Conservation (phyloP, 2,329 filamentous ascomycete genomes). For the Verticillium isaacii region DNA sequence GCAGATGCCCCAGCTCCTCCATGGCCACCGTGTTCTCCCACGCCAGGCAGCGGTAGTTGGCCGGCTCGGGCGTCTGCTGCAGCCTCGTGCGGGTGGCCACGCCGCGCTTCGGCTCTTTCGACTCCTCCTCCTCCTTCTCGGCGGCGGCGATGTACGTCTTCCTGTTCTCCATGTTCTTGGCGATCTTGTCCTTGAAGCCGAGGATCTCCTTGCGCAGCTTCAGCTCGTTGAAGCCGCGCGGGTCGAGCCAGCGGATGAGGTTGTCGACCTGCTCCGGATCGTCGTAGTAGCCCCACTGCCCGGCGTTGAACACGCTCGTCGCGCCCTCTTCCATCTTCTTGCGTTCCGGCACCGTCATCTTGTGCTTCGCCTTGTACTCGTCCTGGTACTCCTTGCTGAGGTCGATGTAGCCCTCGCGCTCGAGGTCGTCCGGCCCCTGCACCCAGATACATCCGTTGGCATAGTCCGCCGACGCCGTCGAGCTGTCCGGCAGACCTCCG, state of each 20-base stretch:
- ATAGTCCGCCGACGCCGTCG: conserved; percentile 80
- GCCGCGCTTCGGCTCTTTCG: conserved; percentile 33
- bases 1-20: conserved; percentile 53
- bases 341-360: conserved; percentile 79
- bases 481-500: conserved; percentile 79
- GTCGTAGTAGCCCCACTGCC: conserved; percentile 89
- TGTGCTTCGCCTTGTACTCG: conserved; percentile 72
- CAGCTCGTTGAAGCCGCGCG: conserved; percentile 78
- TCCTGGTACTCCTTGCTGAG: conserved; percentile 64
- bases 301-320: conserved; percentile 70
- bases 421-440: conserved; percentile 87
- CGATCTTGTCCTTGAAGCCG: conserved; percentile 70
- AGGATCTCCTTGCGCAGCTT: conserved; percentile 85
- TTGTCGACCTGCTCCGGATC: conserved; percentile 72
- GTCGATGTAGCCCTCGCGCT: conserved; percentile 82
- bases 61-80: conserved; percentile 40
- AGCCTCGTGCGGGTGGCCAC: conserved; percentile 41
- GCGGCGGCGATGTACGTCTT: conserved; percentile 61
- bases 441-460: conserved; percentile 96
- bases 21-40: conserved; percentile 55
- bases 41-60: conserved; percentile 42
- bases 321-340: conserved; percentile 81
- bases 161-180: conserved; percentile 74
- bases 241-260: conserved; percentile 84
- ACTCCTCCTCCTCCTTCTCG: conserved; percentile 28